Base-by-base conservation (phyloP, 2,329 filamentous ascomycete species). In the Penicillium sp. region DNA sequence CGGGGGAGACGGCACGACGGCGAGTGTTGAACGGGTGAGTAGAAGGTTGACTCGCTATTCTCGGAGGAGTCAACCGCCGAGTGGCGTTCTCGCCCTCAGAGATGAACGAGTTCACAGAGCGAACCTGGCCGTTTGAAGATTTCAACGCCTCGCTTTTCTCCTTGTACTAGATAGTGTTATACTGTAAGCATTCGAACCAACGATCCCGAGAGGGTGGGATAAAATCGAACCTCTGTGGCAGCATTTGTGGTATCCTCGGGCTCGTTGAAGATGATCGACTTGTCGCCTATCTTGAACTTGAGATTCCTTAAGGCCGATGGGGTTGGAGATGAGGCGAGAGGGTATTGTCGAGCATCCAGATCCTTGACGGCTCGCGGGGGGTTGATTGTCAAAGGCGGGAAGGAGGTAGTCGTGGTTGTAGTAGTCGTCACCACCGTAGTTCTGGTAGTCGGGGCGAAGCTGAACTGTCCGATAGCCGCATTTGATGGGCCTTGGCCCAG, bases 291-390 rank as follows among this genome's bases (percentile, higher is more conserved):
- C 50, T 88, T 85, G 65, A 96, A 92, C 39, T 84, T 86, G 69
- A 97, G 89, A 55, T 86, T 86, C 60, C 86, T 85, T 58, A 99
- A 79, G 50, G 89, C 87, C 16, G 86, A 83, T 2, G 94, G 94
- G 1, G 92, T 96, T 1, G 90, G 88, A 48, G 89, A 87, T 60
- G 84, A 82, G 37, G 93, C 93, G 31, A 99, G 80, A 38, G 94
- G 94, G 72, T 96, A 99, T 66, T 94, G 86, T 72, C 95, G 96
- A 14, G 88, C 82, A 73, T 97, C 92, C 56, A 96, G 84, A 52
- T 87, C 82, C 57, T 83, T 79, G 34, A 92, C 81, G 50, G 86
- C 84, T 51, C 85, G 84, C 24, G 90, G 88, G 57, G 89, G 84
- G 62, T 85, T 86, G 63, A 96, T 85, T 54, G 90, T 81, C 56